Evolutionary conservation across 2,329 filamentous ascomycete genomes (phyloP), one percentile per base, ranked within the genome.

Genomic region (Pyricularia pennisetigena): DNA sequence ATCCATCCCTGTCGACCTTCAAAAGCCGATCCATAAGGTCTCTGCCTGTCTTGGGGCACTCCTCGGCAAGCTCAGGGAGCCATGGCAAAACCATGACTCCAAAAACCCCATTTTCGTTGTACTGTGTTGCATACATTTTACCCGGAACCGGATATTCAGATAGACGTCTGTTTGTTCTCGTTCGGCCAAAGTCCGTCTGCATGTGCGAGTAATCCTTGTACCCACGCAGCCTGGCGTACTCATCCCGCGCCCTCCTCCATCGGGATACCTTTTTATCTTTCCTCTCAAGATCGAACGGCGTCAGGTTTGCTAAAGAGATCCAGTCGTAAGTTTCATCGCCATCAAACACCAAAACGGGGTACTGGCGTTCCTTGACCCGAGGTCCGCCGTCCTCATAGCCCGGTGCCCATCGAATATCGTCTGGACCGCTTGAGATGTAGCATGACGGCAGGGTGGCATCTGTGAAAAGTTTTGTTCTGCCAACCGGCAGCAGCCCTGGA

Each of bases 291-390:
- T 49, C 20, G 10, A 49, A 49, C 20, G 41, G 41, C 41, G 7
- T 6, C 5, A 49, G 41, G 20, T n/a, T 49, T 7, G 41, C 41
- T 49, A 7, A 20, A 49, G 41, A n/a, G 10, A 30, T 16, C 28
- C 62, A 64, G 12, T 29, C 62, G 5, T 28, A 20, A n/a, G 14
- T n/a, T n/a, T n/a, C 16, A 4, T 32, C 28, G 14, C 20, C 26
- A 5, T 64, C 62, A 35, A 64, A 64, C 26, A n/a, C 24, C 8
- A 64, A 9, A 5, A 64, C 62, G 10, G 62, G 62, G 20, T 30
- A 81, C 61, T 77, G 77, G 8, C 79, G 75, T 69, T 73, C 72
- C 29, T 69, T 71, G 6, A 77, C 73, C n/a, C 73, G 73, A 0
- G 71, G 69, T 0, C 77, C 78, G 4, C 76, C 78, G 66, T 78